Evolutionary conservation across 495 filamentous ascomycete species (phyloP).

Genomic region (Hypomontagnella monticulosa): DNA sequence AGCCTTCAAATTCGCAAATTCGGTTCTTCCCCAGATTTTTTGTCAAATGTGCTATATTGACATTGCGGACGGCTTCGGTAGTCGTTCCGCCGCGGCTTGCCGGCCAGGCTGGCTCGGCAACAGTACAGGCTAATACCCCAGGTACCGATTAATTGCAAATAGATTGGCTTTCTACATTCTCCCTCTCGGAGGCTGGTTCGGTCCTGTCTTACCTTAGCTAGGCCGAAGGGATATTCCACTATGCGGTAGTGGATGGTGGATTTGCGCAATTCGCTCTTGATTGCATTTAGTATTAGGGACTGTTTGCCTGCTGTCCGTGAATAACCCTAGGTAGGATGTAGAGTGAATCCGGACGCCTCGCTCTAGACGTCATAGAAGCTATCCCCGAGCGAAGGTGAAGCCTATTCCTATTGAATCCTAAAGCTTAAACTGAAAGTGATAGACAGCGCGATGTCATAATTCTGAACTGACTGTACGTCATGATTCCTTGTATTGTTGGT

Average conservation of each 20-base stretch:
- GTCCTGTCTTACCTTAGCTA: constrained; percentile 11
- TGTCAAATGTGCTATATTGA: neutral
- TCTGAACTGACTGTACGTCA: constrained; percentile 19
- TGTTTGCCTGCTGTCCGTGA: neutral
- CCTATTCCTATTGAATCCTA: constrained; percentile 20
- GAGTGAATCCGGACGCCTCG: neutral
- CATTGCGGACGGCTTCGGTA: constrained; percentile 31
- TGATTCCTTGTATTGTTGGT: constrained; percentile 10
- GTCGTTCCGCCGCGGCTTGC: constrained; percentile 29
- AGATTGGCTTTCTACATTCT: constrained; percentile 23
- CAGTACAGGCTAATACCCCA: constrained; percentile 40
- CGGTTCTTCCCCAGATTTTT: constrained; percentile 31
- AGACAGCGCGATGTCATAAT: constrained; percentile 1
- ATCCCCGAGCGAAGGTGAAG: neutral
- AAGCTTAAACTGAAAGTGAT: constrained; percentile 18
- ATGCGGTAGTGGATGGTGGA: constrained; percentile 8
- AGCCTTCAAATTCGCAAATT: constrained; percentile 13
- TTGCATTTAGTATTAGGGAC: neutral
- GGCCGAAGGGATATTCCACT: constrained; percentile 12
- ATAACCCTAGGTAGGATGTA: neutral
- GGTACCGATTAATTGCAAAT: constrained; percentile 35
- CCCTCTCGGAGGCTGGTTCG: constrained; percentile 6
- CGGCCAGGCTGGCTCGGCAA: constrained; percentile 22
- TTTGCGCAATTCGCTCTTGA: constrained; percentile 5
- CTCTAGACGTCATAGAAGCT: constrained; percentile 10